Evolutionary conservation across 2,329 filamentous ascomycete species (phyloP).

Genomic region (Alternaria gaisen): DNA sequence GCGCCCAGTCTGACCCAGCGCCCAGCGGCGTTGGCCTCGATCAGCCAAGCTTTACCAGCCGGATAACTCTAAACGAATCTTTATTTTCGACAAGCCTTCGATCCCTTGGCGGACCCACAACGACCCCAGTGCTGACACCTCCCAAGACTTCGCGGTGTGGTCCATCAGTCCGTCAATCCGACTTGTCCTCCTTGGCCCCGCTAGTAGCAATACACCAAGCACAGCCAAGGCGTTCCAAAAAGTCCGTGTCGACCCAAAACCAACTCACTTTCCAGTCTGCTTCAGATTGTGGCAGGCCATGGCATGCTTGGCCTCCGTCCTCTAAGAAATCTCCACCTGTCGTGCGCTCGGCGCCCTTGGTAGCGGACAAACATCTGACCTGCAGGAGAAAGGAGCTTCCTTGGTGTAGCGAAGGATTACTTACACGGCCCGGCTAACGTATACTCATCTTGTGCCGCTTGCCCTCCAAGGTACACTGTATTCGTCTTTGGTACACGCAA

Average conservation of each 20-base stretch:
- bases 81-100: constrained; percentile 48
- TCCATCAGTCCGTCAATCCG: constrained; percentile 31
- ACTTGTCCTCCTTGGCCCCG: constrained; percentile 39
- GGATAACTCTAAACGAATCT: constrained; percentile 47
- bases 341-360: constrained; percentile 15
- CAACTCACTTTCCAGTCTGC: constrained; percentile 11
- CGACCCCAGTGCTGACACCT: constrained; percentile 36
- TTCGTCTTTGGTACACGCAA: neutral
- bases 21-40: constrained; percentile 28
- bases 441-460: neutral
- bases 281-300: constrained; percentile 12
- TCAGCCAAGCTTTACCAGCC: constrained; percentile 42
- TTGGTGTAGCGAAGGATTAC: neutral
- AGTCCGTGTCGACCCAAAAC: constrained; percentile 19
- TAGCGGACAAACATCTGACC: constrained; percentile 4
- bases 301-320: constrained; percentile 35
- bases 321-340: constrained; percentile 17
- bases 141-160: constrained; percentile 30
- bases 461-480: neutral
- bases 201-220: constrained; percentile 26
- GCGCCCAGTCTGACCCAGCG: constrained; percentile 33
- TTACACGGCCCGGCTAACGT: neutral
- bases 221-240: constrained; percentile 31
- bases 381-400: neutral
- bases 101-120: constrained; percentile 37